Conservation (phyloP, 352 stramenopile genomes). For the Globisporangium viniferum region DNA sequence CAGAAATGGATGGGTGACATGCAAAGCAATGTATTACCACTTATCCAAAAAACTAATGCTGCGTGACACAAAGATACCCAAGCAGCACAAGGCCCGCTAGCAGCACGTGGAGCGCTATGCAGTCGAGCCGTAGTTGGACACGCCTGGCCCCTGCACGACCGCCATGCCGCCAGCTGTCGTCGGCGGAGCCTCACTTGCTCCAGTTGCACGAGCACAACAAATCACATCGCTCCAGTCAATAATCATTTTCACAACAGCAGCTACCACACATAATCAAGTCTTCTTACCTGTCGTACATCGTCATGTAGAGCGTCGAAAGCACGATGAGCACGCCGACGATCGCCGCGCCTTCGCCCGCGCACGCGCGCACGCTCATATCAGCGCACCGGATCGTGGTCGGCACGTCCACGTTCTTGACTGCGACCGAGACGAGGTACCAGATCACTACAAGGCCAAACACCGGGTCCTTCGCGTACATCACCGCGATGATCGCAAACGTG, state of each 20-base stretch:
- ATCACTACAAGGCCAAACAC: constrained; percentile 57
- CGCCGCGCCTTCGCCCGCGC: constrained; percentile 51
- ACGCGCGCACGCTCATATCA: constrained; percentile 59
- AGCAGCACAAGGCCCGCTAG: neutral
- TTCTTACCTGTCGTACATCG: constrained; percentile 58
- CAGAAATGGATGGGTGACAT: neutral
- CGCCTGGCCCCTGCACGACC: constrained; percentile 14
- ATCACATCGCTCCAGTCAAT: neutral
- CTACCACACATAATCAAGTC: neutral
- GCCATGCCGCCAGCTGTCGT: constrained; percentile 21
- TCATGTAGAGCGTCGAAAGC: constrained; percentile 47
- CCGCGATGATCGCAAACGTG: constrained; percentile 54
- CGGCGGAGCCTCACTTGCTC: constrained; percentile 5
- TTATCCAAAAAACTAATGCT: neutral
- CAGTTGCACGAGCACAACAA: constrained; percentile 1
- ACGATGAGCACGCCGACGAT: constrained; percentile 54
- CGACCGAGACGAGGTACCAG: constrained; percentile 72
- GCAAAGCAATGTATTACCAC: neutral
- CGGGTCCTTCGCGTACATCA: constrained; percentile 60
- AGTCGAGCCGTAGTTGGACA: constrained; percentile 20
- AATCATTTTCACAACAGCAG: neutral
- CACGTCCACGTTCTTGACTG: constrained; percentile 49
- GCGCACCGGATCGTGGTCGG: constrained; percentile 36
- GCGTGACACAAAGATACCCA: neutral
- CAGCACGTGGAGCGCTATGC: constrained; percentile 1